Percentiles rank a stretch among this genome's conserved stretches.
These are phyloP conservation scores for Rubroshorea leprosula DNA, from an alignment of 345 rosid species.

Conservation along the genomic window DNA sequence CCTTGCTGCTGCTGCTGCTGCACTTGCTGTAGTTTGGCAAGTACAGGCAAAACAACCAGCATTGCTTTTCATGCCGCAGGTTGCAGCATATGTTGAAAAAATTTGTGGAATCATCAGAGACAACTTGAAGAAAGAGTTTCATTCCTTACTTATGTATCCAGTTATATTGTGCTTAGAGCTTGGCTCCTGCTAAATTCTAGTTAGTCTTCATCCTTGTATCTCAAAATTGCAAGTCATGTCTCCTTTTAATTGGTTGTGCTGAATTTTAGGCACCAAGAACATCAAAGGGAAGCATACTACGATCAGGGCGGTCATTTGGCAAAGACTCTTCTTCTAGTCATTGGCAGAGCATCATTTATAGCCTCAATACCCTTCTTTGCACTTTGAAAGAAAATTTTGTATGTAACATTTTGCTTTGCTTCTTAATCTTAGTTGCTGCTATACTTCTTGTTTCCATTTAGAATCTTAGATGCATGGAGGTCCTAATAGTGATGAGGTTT, in stretches of 20 bases:
- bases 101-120: conserved; percentile 95
- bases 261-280: conserved; percentile 81
- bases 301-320: conserved; percentile 79
- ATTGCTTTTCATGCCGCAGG: conserved; percentile 94
- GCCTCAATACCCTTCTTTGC: conserved; percentile 74
- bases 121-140: conserved; percentile 88
- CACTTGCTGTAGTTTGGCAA: conserved; percentile 67
- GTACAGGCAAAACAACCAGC: conserved; percentile 99
- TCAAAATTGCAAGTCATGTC: conserved; percentile 21
- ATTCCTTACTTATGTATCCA: conserved; percentile 85
- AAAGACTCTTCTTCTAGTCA: conserved; percentile 83
- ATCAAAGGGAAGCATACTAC: conserved; percentile 72
- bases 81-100: conserved; percentile 96
- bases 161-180: conserved; percentile 33
- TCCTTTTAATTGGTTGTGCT: conserved; percentile 22
- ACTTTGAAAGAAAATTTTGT: conserved; percentile 85
- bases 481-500: conserved; percentile 22
- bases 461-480: conserved; percentile 15
- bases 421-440: background rate
- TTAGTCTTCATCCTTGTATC: conserved; percentile 2
- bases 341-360: conserved; percentile 96
- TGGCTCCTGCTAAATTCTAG: background rate
- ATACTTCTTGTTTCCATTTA: conserved; percentile 16
- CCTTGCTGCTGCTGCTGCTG: too few relatives aligned
- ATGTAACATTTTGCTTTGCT: conserved; percentile 22